Evolutionary conservation across 83 land plant species (phyloP), one percentile per base, ranked within the genome.

Genomic region (Picea mariana): DNA sequence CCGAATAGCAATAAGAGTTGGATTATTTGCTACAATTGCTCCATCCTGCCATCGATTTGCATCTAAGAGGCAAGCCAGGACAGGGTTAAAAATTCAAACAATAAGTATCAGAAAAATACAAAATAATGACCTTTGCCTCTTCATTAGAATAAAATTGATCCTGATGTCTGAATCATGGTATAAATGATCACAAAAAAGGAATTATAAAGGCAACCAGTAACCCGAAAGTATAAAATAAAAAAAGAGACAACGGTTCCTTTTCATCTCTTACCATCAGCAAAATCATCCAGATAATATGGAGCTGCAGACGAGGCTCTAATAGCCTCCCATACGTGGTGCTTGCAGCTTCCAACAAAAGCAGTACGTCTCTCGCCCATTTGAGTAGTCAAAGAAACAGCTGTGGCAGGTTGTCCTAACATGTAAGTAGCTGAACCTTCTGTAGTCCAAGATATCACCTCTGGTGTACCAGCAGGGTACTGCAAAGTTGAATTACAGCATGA

Each of bases 301-400:
- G 99, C 99, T 80, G 99, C 99, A 83, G 99, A 98, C 6, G 99
- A 98, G 73, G 99, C 99, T 87, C 99, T 91, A 87, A 97, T 97
- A 62, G 99, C 99, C 86, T 98, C 93, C 99, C 99, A 98, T 69
- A 94, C 84, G 3, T 88, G 92, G 86, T 98, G 95, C 86, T 98
- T 96, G 78, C 97, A 98, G 83, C 98, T 96, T 61, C 99, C 99
- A 76, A 98, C 87, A 80, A 89, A 96, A 67, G 96, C 97, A 88
- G 83, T 82, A 58, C 97, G 91, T 52, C 88, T 85, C 47, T 90
- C 87, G 38, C 97, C 94, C 71, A 82, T 88, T 83, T 91, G 98
- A 75, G 91, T 85, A 40, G 79, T 55, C 44, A 89, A 78, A 61
- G 91, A 90, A 68, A 87, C 66, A 79, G 90, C 91, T 73, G 91